Evolutionary conservation across 495 filamentous ascomycete genomes (phyloP), one percentile per base, ranked within the genome.

Genomic region (Neurospora sp.): DNA sequence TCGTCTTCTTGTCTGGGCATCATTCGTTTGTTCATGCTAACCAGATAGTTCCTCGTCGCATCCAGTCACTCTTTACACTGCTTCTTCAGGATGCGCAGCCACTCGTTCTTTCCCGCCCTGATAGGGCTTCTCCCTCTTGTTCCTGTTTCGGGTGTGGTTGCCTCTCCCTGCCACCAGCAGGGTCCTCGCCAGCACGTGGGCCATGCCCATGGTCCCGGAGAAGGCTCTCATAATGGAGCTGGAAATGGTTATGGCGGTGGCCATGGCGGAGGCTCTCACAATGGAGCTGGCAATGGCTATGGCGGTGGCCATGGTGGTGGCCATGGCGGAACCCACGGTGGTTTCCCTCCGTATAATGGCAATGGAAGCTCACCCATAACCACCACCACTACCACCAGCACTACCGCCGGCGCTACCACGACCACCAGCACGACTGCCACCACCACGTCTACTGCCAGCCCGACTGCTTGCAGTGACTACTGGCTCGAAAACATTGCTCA

Each of bases 401-500:
- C 73, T 2, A 27, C 27, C 9, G 7, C 9, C 65, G 69, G 20
- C 48, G 9, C 22, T 18, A 71, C 70, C 31, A 59, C 38, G 27
- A 44, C 48, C 38, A 40, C 71, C 65, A 59, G 38, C 69, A 40
- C 73, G 0, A 71, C 41, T 69, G 12, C 44, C 39, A 37, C 76
- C 39, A 70, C 68, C 72, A 69, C 71, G 48, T 72, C 40, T 18
- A 75, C 72, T 41, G 40, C 45, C 69, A 68, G 68, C 18, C 39
- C 73, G 4, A 71, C 74, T 7, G 72, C 70, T 39, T 81, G 79
- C 75, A 65, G 72, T 41, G 77, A 81, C 65, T 86, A 82, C 74
- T 87, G 85, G 85, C 80, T 84, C 40, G 82, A 83, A 65, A 80
- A 80, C 18, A 85, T 87, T 72, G 71, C 78, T n/a, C 84, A 86